A percentile compares a stretch with the other conserved stretches of the same genome.
Conservation (phyloP, 495 filamentous ascomycete species). For the Podospora pseudocomata region DNA sequence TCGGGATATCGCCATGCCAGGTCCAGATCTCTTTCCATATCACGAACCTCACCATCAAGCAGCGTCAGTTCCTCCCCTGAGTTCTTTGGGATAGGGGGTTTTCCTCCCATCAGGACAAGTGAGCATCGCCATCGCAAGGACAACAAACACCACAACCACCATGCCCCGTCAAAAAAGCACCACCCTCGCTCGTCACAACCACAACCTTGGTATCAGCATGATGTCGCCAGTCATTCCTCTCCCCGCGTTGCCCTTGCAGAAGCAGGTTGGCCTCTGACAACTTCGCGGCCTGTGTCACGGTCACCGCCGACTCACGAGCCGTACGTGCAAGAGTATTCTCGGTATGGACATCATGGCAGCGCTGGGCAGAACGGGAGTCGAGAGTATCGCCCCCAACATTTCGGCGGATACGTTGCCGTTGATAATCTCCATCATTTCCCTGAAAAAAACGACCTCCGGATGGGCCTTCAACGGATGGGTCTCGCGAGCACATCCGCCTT, state of each 20-base stretch:
- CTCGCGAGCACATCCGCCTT: neutral
- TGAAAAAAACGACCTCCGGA: slow-evolving; percentile 10
- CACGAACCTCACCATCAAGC: neutral
- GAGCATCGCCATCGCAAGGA: neutral
- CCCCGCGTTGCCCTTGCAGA: slow-evolving; percentile 5
- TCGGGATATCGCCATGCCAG: slow-evolving; percentile 4
- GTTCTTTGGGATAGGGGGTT: neutral
- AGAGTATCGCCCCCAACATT: neutral
- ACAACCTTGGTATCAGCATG: slow-evolving; percentile 20
- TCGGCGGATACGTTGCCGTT: neutral
- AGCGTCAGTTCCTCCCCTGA: slow-evolving; percentile 6
- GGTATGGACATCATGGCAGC: neutral
- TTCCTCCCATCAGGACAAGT: neutral
- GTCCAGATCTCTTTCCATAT: slow-evolving; percentile 20
- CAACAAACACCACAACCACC: neutral
- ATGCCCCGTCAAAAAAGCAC: neutral
- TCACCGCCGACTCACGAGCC: neutral
- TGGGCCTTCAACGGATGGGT: slow-evolving; percentile 10
- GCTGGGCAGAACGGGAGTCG: neutral
- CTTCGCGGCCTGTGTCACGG: slow-evolving; percentile 2
- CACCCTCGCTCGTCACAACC: neutral
- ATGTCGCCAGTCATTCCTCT: slow-evolving; percentile 16
- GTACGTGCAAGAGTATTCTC: neutral
- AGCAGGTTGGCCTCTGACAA: slow-evolving; percentile 11
- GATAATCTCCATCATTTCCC: neutral